Evolutionary conservation across 306 rosid species (phyloP).

Genomic region (Trifolium fragiferum): DNA sequence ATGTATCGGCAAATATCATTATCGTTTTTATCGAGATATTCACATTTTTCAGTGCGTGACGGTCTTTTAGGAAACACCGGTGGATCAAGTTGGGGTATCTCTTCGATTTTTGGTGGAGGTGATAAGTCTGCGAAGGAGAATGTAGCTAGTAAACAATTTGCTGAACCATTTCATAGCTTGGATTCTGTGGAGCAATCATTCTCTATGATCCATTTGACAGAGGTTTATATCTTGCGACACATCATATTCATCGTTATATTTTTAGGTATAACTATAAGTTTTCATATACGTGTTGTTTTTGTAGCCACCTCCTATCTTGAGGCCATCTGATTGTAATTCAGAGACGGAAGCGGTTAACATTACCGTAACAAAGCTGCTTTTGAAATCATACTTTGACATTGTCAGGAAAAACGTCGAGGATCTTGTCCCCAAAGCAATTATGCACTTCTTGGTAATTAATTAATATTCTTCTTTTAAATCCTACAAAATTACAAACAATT

Average conservation of each 20-base stretch:
- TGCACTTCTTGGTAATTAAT: constrained; percentile 98
- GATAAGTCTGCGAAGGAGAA: constrained; percentile 70
- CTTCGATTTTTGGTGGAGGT: constrained; percentile 86
- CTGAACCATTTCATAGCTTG: constrained; percentile 63
- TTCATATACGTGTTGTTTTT: constrained; percentile 35
- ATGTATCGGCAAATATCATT: constrained; percentile 13
- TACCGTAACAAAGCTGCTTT: constrained; percentile 74
- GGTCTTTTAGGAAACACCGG: constrained; percentile 57
- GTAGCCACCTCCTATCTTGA: constrained; percentile 91
- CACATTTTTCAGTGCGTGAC: constrained; percentile 30
- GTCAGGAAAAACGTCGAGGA: constrained; percentile 94
- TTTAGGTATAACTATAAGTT: constrained; percentile 33
- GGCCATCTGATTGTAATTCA: constrained; percentile 84
- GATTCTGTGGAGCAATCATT: constrained; percentile 57
- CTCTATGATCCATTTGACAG: constrained; percentile 85
- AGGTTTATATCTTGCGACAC: constrained; percentile 56
- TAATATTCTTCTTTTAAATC: constrained; percentile 34
- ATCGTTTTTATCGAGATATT: constrained; percentile 6
- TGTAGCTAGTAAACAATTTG: constrained; percentile 50
- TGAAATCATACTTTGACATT: constrained; percentile 91
- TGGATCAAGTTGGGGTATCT: constrained; percentile 87
- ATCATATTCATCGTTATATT: constrained; percentile 31
- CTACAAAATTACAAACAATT: constrained; percentile 27
- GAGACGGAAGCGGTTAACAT: constrained; percentile 85
- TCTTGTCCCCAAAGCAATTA: constrained; percentile 86